Conservation (phyloP, 495 filamentous ascomycete genomes). For the Penicillium pancosmium region DNA sequence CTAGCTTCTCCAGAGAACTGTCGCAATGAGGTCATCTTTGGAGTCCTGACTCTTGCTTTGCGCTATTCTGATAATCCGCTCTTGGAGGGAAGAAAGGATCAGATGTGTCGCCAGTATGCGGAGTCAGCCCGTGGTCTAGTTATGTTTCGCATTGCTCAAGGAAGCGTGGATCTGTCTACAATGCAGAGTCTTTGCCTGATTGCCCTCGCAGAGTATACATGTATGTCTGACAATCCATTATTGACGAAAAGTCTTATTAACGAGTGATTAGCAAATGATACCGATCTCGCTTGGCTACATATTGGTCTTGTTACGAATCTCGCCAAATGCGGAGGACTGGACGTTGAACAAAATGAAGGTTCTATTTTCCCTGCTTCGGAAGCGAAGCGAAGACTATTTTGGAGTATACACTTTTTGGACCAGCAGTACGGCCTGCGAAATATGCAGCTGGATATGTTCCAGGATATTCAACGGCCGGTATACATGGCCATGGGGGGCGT, state of each 20-base stretch:
- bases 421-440: conserved; percentile 41
- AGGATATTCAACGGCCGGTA: conserved; percentile 33
- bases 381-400: conserved; percentile 41
- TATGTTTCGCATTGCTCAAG: conserved; percentile 46
- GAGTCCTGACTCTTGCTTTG: conserved; percentile 39
- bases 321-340: conserved; percentile 40
- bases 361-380: conserved; percentile 27
- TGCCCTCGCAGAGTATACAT: conserved; percentile 42
- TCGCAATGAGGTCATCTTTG: conserved; percentile 40
- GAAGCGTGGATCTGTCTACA: conserved; percentile 41
- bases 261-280: conserved; percentile 22
- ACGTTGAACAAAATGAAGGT: conserved; percentile 35
- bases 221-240: conserved; percentile 14
- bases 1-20: conserved; percentile 26
- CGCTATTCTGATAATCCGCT: conserved; percentile 32
- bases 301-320: conserved; percentile 31
- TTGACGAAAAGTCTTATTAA: neutral
- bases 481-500: conserved; percentile 25
- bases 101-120: conserved; percentile 36
- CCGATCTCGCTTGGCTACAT: conserved; percentile 26
- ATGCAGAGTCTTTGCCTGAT: conserved; percentile 46
- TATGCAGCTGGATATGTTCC: conserved; percentile 36
- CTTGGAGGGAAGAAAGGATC: conserved; percentile 24
- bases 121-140: conserved; percentile 38
- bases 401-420: conserved; percentile 48